phyloP scores from a whole-genome alignment of 306 rosid species.

The Prinsepia uniflora region DNA sequence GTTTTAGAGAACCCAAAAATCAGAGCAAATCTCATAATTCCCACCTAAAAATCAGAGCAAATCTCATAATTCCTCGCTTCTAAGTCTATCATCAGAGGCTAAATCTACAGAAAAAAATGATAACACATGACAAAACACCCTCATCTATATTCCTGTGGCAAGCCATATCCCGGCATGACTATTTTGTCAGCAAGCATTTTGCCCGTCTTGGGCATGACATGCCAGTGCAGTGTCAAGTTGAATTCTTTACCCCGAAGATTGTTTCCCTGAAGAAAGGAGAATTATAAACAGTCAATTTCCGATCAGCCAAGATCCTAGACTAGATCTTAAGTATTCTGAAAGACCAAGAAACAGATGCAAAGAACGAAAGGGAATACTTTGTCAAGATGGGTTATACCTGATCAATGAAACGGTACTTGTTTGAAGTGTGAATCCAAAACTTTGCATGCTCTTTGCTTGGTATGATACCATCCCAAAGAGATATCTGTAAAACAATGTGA shows the following conservation, averaged over 20 bases:
- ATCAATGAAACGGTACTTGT: conserved; percentile 73
- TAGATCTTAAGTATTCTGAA: not conserved
- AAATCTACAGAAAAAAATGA: conserved; percentile 41
- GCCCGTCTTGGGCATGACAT: conserved; percentile 97
- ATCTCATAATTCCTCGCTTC: conserved; percentile 14
- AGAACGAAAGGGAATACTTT: not conserved
- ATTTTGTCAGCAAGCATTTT: conserved; percentile 78
- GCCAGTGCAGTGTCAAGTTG: conserved; percentile 97
- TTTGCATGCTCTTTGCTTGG: conserved; percentile 78
- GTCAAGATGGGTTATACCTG: conserved; percentile 38
- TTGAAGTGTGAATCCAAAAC: conserved; percentile 76
- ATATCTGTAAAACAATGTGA: conserved; percentile 47
- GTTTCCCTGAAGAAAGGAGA: conserved; percentile 54
- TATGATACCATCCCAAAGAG: conserved; percentile 94
- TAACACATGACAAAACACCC: conserved; percentile 24
- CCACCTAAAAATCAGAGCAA: conserved; percentile 21
- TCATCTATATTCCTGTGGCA: conserved; percentile 81
- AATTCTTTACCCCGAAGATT: conserved; percentile 79
- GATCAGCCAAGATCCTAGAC: not conserved
- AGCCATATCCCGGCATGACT: conserved; percentile 67
- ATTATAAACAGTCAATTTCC: not conserved
- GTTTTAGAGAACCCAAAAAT: conserved; percentile 16
- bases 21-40: conserved; percentile 4
- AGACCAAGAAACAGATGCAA: conserved; percentile 19
- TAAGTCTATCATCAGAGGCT: conserved; percentile 30